These are phyloP conservation scores for Xylaria polymorpha DNA, from an alignment of 2,329 filamentous ascomycete genomes.

Conservation along the genomic window DNA sequence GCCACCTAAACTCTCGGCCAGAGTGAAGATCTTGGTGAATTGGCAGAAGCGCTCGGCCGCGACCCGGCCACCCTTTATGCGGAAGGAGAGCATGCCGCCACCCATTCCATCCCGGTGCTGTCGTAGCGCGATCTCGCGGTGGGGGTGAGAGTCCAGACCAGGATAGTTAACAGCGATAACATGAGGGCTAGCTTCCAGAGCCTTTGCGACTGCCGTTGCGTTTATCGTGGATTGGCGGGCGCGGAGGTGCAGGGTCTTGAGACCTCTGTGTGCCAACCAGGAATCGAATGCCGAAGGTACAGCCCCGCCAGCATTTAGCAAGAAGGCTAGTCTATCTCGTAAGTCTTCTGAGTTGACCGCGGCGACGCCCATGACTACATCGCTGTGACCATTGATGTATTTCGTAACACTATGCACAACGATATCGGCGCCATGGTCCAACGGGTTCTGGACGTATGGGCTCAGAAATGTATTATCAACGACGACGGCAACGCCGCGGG, in stretches of 20 bases:
- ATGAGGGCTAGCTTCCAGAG: constrained; percentile 81
- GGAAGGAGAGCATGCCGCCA: constrained; percentile 97
- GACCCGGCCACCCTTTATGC: constrained; percentile 84
- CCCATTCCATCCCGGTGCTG: constrained; percentile 96
- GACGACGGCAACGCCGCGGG: constrained; percentile 92
- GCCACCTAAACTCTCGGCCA: constrained; percentile 92
- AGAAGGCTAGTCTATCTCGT: constrained; percentile 81
- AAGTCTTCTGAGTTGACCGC: constrained; percentile 91
- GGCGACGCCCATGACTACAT: constrained; percentile 97
- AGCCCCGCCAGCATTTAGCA: constrained; percentile 97
- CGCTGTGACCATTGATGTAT: constrained; percentile 97
- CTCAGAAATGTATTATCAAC: constrained; percentile 99
- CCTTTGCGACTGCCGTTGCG: constrained; percentile 78
- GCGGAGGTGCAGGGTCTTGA: constrained; percentile 96
- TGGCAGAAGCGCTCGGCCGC: constrained; percentile 95
- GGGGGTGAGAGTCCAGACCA: constrained; percentile 86
- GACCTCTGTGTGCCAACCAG: constrained; percentile 96
- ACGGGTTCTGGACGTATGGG: constrained; percentile 95
- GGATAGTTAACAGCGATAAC: constrained; percentile 96
- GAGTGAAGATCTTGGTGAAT: constrained; percentile 86
- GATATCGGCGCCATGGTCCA: constrained; percentile 94
- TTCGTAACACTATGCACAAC: constrained; percentile 98
- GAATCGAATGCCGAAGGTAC: constrained; percentile 95
- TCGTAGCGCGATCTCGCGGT: constrained; percentile 84
- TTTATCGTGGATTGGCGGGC: constrained; percentile 87